phyloP scores from a whole-genome alignment of 1,139 yeast genomes.

The Suhomyces bokatorum region DNA sequence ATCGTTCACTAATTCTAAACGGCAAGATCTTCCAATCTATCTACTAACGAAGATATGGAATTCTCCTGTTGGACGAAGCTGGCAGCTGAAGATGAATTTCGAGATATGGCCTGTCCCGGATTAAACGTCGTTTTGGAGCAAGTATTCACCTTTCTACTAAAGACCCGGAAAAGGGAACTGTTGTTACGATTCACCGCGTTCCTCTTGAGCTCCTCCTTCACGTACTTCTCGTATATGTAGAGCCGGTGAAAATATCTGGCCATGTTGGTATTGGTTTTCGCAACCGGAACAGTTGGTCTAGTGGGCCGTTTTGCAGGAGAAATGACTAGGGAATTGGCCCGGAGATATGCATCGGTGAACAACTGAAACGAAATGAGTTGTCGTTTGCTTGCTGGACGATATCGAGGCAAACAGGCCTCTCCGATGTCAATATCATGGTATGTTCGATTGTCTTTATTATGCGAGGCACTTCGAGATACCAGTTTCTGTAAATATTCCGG shows the following conservation, averaged over 20 bases:
- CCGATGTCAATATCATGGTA: too few species aligned
- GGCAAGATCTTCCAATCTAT: not conserved
- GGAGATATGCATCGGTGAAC: not conserved
- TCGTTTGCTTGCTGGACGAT: slow-evolving; percentile 19
- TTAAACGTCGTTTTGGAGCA: not conserved
- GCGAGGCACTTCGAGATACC: too few species aligned
- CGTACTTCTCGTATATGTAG: slow-evolving; percentile 19
- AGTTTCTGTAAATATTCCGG: too few species aligned
- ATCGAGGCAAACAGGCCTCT: slow-evolving; percentile 12
- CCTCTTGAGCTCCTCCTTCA: slow-evolving; percentile 6
- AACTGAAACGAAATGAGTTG: slow-evolving; percentile 11
- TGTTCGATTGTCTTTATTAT: too few species aligned
- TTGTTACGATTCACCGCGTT: not conserved
- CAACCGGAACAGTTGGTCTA: slow-evolving; percentile 23
- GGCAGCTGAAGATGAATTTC: not conserved
- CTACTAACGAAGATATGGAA: not conserved
- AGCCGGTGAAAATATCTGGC: slow-evolving; percentile 25
- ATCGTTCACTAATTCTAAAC: too few species aligned
- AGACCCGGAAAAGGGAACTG: not conserved
- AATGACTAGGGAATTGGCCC: not conserved
- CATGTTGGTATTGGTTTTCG: slow-evolving; percentile 27
- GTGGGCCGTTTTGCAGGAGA: not conserved
- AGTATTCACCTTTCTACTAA: not conserved
- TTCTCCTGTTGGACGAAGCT: not conserved
- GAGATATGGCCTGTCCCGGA: not conserved